A percentile compares a stretch with the other conserved stretches of the same genome.
phyloP scores from a whole-genome alignment of 2,329 filamentous ascomycete genomes.

The Fusarium lateritium region DNA sequence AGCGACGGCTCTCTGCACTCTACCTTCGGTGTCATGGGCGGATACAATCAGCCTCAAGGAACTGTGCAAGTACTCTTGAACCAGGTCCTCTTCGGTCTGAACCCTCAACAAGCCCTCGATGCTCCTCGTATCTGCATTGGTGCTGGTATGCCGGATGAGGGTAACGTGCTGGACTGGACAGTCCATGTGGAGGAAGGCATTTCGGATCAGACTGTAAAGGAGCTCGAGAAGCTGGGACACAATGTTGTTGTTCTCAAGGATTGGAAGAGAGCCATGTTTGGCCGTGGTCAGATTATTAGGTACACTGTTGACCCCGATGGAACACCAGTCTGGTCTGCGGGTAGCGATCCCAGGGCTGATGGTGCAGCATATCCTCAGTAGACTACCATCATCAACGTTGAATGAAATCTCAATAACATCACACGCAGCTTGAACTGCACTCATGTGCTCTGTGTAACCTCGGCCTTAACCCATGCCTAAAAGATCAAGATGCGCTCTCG shows the following conservation, averaged over 20 bases:
- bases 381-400: background rate
- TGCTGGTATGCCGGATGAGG: constrained; percentile 75
- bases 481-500: constrained; percentile 1
- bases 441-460: too few relatives aligned
- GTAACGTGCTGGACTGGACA: constrained; percentile 70
- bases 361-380: constrained; percentile 74
- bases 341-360: constrained; percentile 90
- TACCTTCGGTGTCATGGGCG: constrained; percentile 97
- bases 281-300: constrained; percentile 88
- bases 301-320: constrained; percentile 81
- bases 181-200: constrained; percentile 91
- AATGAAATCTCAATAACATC: too few relatives aligned
- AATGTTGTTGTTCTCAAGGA: constrained; percentile 78
- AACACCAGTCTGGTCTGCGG: constrained; percentile 84
- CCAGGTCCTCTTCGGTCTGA: constrained; percentile 84
- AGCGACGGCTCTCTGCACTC: constrained; percentile 82
- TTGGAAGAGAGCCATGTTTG: constrained; percentile 79
- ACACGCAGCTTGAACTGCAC: too few relatives aligned
- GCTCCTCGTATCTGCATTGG: constrained; percentile 92
- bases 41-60: constrained; percentile 98
- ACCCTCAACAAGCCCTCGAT: constrained; percentile 90
- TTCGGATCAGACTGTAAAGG: constrained; percentile 74
- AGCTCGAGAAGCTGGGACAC: constrained; percentile 80
- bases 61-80: constrained; percentile 95
- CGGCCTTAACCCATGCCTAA: background rate